Evolutionary conservation across 2,329 filamentous ascomycete genomes (phyloP), one percentile per base, ranked within the genome.

Genomic region (Fusarium sp.): DNA sequence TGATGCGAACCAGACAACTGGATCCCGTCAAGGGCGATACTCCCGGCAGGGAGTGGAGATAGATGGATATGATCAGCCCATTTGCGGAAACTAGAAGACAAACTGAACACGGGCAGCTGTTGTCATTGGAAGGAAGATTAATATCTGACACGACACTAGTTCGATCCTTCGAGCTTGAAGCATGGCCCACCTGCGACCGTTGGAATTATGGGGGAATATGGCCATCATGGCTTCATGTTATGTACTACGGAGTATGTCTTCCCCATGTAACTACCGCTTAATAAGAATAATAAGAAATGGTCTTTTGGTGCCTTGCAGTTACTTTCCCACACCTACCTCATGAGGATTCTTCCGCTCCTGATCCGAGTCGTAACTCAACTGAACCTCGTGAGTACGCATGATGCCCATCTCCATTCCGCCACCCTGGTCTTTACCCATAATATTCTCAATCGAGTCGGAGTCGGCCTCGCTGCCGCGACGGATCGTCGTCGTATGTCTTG

Each of bases 371-470:
- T 52, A 60, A 10, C 44, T 48, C 17, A 65, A 40, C 9, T 60
- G 34, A 6, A 60, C 55, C n/a, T 65, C 60, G 11, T 66, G 45
- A 3, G 60, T 65, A 10, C 45, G 46, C 6, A 66, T 32, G 15
- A 66, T 60, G 11, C 42, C 24, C 20, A 60, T 48, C 23, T 65
- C 60, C 32, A 65, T 39, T 26, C 38, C 21, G 21, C 17, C 47
- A 6, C 55, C 55, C 39, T 55, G 52, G 19, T 30, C 50, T 32
- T 38, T 47, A 7, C 36, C 19, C 15, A 51, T 55, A 6, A 64
- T 66, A 28, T 65, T 48, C 44, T 65, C 62, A 30, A 55, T 38
- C 12, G 60, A 65, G 15, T 65, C 54, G 3, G 60, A 54, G 14
- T 55, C 54, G 4, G 19, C 36, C 5, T 17, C 17, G 9, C 32